Evolutionary conservation across 73 alveolate genomes (phyloP), one percentile per base, ranked within the genome.

Genomic region (Paramecium caudatum): DNA sequence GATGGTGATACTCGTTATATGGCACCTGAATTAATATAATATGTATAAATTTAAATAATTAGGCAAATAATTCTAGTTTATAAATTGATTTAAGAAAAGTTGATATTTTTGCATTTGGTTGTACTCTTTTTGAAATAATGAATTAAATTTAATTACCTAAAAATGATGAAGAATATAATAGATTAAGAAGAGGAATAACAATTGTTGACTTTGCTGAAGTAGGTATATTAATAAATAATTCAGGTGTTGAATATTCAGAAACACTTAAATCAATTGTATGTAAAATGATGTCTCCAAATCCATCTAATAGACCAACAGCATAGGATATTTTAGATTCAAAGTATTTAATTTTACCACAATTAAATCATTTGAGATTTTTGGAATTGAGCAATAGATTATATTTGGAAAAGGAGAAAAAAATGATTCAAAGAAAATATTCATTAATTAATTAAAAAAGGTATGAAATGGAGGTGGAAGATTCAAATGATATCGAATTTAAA

Each of bases 61-160:
- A 21, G 68, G 17, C 16, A 30, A 41, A 48, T 12, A 48, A 74
- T 74, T 30, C 6, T 39, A 21, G 69, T 12, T 41, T 25, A 21
- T 27, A 37, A 27, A 41, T 74, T 23, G 88, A 74, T 39, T 74
- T 74, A 74, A 36, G 55, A 19, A 74, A 74, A 30, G 49, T 39
- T 41, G 88, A 74, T 74, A 74, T 74, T 19, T 74, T 74, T 74
- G 43, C 88, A 21, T 41, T 74, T 41, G 88, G 88, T 7, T 74
- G 88, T 25, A 45, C 68, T 0, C 16, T 74, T 4, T 74, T 27
- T 21, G 88, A 74, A 43, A 39, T 74, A 23, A 74, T 74, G 88
- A 45, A 21, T 74, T 16, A 74, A 21, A 47, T 15, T 15, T 30
- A 30, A 65, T 13, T 65, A 36, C 47, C 47, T 32, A 65, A 65